Percentiles rank a stretch among this genome's conserved stretches.
Evolutionary conservation across 2,329 filamentous ascomycete genomes (phyloP).

Genomic region (Esteya vermicola): DNA sequence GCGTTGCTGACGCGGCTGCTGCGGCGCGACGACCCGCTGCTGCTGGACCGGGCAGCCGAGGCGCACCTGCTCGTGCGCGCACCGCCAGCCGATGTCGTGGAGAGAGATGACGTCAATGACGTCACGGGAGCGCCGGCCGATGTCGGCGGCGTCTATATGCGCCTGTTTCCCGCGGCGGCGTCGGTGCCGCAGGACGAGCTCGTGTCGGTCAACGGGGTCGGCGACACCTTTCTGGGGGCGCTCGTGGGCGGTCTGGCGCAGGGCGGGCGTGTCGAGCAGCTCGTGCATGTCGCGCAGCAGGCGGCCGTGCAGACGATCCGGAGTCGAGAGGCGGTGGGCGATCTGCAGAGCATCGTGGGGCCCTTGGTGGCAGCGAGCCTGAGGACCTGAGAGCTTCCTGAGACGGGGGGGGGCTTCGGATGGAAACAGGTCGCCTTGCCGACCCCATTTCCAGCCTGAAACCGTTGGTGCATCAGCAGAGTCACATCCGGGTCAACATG

Average conservation of each 20-base stretch:
- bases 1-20: conserved; percentile 65
- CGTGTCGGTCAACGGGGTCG: conserved; percentile 85
- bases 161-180: conserved; percentile 50
- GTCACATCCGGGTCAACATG: neutral
- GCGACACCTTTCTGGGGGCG: conserved; percentile 83
- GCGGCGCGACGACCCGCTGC: conserved; percentile 47
- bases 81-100: neutral
- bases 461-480: neutral
- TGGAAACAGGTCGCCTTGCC: too few relatives aligned
- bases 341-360: conserved; percentile 11
- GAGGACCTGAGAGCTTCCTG: neutral
- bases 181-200: conserved; percentile 43
- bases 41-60: conserved; percentile 47
- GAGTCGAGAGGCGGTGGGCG: conserved; percentile 54
- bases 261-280: conserved; percentile 38
- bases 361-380: conserved; percentile 10
- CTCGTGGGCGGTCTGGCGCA: conserved; percentile 64
- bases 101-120: conserved; percentile 18
- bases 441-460: neutral
- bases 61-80: conserved; percentile 59
- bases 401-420: too few relatives aligned
- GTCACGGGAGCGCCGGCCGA: too few relatives aligned
- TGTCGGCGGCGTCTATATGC: conserved; percentile 78
- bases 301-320: conserved; percentile 68
- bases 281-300: conserved; percentile 68